Percentiles rank a stretch among this genome's conserved stretches.
Conservation (phyloP, 169 alveolate genomes). For the Cardiosporidium cionae region DNA sequence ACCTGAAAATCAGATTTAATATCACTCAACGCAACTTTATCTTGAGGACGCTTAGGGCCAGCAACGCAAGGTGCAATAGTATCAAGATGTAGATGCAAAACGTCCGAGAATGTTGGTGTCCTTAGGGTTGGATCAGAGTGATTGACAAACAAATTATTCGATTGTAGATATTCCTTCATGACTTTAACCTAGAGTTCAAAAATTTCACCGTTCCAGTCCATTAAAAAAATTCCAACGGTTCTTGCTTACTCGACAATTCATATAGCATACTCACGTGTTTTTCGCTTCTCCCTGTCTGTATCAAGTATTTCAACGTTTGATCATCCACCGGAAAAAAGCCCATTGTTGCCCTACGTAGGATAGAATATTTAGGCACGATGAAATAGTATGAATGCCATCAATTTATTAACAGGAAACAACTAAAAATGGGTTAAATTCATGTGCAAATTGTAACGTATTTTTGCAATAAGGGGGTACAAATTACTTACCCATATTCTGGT, state of each 20-base stretch:
- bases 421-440: no score
- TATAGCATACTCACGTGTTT: constrained; percentile 67
- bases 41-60: constrained; percentile 96
- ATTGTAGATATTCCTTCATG: not conserved
- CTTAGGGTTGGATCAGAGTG: not conserved
- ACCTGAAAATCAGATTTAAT: constrained; percentile 71
- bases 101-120: constrained; percentile 19
- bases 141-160: not conserved
- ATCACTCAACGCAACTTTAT: constrained; percentile 67
- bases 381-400: no score
- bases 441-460: no score
- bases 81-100: constrained; percentile 39
- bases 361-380: not conserved
- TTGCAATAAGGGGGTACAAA: no score
- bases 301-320: constrained; percentile 74
- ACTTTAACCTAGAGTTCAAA: no score
- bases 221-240: not conserved
- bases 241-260: constrained; percentile 51
- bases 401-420: no score
- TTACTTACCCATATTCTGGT: constrained; percentile 84
- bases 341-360: constrained; percentile 71
- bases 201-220: constrained; percentile 38
- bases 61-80: constrained; percentile 78
- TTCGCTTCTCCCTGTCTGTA: constrained; percentile 78
- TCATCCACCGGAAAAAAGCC: constrained; percentile 93